Evolutionary conservation across 176 grass and related monocot genomes (phyloP).

Genomic region (Avena eriantha): DNA sequence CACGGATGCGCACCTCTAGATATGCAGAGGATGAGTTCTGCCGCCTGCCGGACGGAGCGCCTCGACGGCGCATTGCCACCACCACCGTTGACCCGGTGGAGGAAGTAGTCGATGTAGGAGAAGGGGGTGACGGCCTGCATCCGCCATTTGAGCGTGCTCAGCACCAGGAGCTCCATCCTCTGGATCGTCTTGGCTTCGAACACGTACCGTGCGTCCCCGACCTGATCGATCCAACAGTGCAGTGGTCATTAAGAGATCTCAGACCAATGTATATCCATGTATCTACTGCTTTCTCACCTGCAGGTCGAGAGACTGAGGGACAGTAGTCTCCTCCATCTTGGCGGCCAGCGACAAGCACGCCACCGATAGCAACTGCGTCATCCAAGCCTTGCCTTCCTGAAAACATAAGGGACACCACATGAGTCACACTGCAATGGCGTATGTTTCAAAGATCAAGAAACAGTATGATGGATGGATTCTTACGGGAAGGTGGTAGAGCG

Average conservation of each 20-base stretch:
- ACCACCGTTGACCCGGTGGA: constrained; percentile 60
- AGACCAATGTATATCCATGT: not conserved
- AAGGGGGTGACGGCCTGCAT: constrained; percentile 97
- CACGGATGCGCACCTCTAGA: constrained; percentile 54
- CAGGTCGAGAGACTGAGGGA: constrained; percentile 75
- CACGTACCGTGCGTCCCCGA: constrained; percentile 71
- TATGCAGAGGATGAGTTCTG: constrained; percentile 61
- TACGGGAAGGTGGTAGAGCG: constrained; percentile 82
- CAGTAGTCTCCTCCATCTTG: constrained; percentile 92
- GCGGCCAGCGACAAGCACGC: constrained; percentile 95
- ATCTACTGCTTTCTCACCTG: constrained; percentile 57
- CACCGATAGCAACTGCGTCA: constrained; percentile 83
- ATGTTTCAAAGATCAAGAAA: not conserved
- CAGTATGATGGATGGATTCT: no score
- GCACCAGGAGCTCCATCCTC: constrained; percentile 94
- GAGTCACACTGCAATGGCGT: not conserved
- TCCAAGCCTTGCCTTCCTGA: constrained; percentile 89
- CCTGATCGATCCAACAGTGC: constrained; percentile 41
- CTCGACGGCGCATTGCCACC: constrained; percentile 50
- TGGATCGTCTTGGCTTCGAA: constrained; percentile 92
- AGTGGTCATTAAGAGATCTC: constrained; percentile 23
- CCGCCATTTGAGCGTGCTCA: constrained; percentile 94
- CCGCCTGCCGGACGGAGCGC: constrained; percentile 26
- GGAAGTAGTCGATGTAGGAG: constrained; percentile 92
- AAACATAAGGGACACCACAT: not conserved